These are phyloP conservation scores for Heliosperma pusillum DNA, from an alignment of 148 eudicot genomes.

Conservation along the genomic window DNA sequence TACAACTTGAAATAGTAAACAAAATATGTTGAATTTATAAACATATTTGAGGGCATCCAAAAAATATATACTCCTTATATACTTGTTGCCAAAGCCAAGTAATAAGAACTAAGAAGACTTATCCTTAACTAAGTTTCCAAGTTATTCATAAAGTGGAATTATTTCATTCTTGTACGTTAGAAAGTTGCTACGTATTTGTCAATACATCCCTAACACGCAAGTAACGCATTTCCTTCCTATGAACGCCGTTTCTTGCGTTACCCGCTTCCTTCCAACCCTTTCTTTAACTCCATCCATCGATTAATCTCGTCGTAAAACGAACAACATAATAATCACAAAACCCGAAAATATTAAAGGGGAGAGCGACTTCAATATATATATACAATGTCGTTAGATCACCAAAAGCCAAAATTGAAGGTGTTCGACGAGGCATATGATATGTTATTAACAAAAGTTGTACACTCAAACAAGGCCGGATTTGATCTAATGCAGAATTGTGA, in stretches of 20 bases:
- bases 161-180: slow-evolving; percentile 2
- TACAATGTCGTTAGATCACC: not conserved
- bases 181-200: slow-evolving; percentile 31
- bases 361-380: too few relatives aligned
- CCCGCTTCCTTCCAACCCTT: slow-evolving; percentile 13
- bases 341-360: not conserved
- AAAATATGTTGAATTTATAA: too few relatives aligned
- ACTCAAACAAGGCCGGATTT: slow-evolving; percentile 26
- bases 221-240: slow-evolving; percentile 16
- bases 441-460: slow-evolving; percentile 1
- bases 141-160: slow-evolving; percentile 10
- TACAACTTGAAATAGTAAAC: too few relatives aligned
- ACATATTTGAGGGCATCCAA: too few relatives aligned
- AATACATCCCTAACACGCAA: slow-evolving; percentile 27
- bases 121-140: not conserved
- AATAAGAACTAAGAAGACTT: not conserved
- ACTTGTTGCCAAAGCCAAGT: too few relatives aligned
- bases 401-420: slow-evolving; percentile 17
- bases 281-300: not conserved
- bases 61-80: too few relatives aligned
- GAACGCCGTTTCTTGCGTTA: slow-evolving; percentile 21
- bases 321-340: not conserved
- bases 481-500: slow-evolving; percentile 54
- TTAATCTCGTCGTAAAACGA: not conserved
- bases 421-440: slow-evolving; percentile 23